Base-by-base conservation (phyloP, 2,329 filamentous ascomycete species). In the Trichoderma aggressivum region DNA sequence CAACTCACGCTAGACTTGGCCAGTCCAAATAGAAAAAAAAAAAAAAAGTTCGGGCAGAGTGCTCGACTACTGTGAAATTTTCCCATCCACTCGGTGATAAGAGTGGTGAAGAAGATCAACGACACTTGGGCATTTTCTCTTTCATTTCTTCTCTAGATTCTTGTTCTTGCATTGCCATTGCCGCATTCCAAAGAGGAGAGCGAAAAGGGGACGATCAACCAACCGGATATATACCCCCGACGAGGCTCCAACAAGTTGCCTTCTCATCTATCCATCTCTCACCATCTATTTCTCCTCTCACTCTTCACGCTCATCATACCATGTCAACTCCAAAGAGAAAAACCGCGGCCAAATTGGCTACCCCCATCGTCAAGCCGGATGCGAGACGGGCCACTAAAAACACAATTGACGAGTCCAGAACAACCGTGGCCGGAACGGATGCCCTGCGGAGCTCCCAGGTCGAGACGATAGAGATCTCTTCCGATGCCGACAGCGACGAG, bases 321-420 rank as follows among this genome's bases (percentile, higher is more conserved):
- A 89, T 89, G 86, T 88, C 88, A 73, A 86, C 88, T 58, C 86
- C 88, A 61, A 91, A 89, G 80, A 84, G 88, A 78, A 91, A 89
- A 84, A 82, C 85, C 71, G 81, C 87, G 72, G 83, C 84, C 73
- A 86, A 86, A 81, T 82, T 91, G 76, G 87, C 86, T 71, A 81
- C 85, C 72, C 89, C 89, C 0, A 82, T 84, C 16, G 82, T 87
- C 72, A 87, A 85, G 79, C 82, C 84, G 70, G 85, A 82, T 77
- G 87, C 87, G 71, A 88, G 87, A 77, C 78, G 82, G 21, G 76
- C 83, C 3, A 80, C 82, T 60, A 88, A 85, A 77, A 79, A 82
- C 55, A 84, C 82, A 70, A 84, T 91, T 72, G 86, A 90, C 79
- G 88, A 91, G 77, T 84, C 85, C n/a, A 85, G 83, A 75, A 83